Base-by-base conservation (phyloP, 129 eudicot species). In the Sambucus nigra region DNA sequence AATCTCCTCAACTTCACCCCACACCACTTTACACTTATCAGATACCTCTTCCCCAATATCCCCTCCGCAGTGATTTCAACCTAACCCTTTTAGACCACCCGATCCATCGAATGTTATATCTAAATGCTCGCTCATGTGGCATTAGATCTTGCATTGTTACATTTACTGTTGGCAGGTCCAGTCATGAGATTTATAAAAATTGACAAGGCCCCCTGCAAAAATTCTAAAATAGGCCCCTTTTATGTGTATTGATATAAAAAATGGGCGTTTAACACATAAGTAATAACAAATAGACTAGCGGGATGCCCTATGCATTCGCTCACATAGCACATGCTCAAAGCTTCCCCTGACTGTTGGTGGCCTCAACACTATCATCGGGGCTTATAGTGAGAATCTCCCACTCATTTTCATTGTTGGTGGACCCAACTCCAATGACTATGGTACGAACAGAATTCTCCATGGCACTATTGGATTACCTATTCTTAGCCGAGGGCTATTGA, bases 321-420 rank as follows among this genome's bases (percentile, higher is more conserved):
- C n/a, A n/a, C n/a, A n/a, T n/a, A n/a, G n/a, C n/a, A n/a, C n/a
- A n/a, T n/a, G n/a, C n/a, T n/a, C n/a, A n/a, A n/a, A n/a, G n/a
- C n/a, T n/a, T n/a, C n/a, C n/a, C n/a, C n/a, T n/a, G n/a, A n/a
- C n/a, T n/a, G n/a, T n/a, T n/a, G n/a, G n/a, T 23, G 73, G 66
- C 9, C 54, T 73, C 45, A 73, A 73, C 44, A 73, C 78, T 19
- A 66, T 73, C 20, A 73, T 73, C 47, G 78, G 78, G 31, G 78
- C 78, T 3, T 73, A 61, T 57, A 73, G 78, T 57, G 78, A 73
- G 78, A 73, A 73, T 33, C 73, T 73, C 9, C 78, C 78, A 2
- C 23, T 73, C 33, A 73, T 73, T 16, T 73, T 73, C 25, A 66
- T 73, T 11, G 78, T 56, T 18, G 78, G 78, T 21, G 78, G 78